Evolutionary conservation across 495 filamentous ascomycete genomes (phyloP).

Genomic region (Platismatia glauca): DNA sequence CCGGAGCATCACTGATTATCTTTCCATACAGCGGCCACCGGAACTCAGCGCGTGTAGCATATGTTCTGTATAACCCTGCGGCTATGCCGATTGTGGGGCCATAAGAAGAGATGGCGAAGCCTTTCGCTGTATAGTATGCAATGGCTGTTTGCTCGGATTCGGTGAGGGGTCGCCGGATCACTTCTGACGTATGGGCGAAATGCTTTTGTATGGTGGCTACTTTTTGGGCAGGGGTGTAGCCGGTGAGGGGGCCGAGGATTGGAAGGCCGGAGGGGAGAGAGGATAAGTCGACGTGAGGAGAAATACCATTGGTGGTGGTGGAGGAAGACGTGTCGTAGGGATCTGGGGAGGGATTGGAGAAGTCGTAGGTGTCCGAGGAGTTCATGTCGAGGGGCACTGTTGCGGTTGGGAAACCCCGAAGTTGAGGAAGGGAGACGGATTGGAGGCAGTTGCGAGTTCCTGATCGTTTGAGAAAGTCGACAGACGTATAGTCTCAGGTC

Average conservation of each 20-base stretch:
- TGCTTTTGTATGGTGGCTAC: neutral
- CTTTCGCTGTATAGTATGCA: conserved; percentile 9
- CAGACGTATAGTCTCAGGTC: neutral
- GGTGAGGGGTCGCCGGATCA: conserved; percentile 11
- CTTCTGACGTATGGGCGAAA: neutral
- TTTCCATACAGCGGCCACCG: conserved; percentile 15
- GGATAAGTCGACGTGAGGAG: conserved; percentile 12
- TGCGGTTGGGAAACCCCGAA: neutral
- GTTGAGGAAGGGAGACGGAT: neutral
- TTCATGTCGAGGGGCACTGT: conserved; percentile 14
- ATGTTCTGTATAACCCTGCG: conserved; percentile 3
- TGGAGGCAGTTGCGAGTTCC: neutral
- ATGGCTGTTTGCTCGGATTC: conserved; percentile 11
- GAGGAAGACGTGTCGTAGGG: conserved; percentile 18
- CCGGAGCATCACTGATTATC: neutral
- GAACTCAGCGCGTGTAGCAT: conserved; percentile 9
- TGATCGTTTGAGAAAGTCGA: neutral
- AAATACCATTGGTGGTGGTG: neutral
- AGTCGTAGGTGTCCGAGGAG: conserved; percentile 16
- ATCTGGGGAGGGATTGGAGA: conserved; percentile 14
- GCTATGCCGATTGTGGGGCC: conserved; percentile 7
- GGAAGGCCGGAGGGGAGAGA: conserved; percentile 14
- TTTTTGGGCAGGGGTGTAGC: conserved; percentile 10
- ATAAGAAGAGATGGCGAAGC: conserved; percentile 2
- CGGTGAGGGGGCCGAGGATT: conserved; percentile 16